phyloP scores from a whole-genome alignment of 768 basidiomycete genomes.

The Pluteus cervinus region DNA sequence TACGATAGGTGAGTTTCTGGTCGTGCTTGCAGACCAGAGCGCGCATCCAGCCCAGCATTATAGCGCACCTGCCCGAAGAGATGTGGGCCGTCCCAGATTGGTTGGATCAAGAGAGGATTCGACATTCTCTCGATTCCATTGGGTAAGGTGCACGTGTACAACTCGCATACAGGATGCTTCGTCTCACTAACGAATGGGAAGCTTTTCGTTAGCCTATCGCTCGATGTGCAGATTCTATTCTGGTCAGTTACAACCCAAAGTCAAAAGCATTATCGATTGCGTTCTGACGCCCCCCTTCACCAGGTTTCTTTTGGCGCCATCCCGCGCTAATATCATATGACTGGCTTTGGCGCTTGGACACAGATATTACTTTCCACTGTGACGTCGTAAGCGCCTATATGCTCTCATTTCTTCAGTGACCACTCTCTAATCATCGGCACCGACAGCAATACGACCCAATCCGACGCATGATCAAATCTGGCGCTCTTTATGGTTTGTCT shows the following conservation, averaged over 20 bases:
- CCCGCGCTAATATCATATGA: conserved; percentile 20
- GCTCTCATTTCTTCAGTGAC: not conserved
- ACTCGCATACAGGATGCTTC: not conserved
- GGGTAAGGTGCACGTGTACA: conserved; percentile 11
- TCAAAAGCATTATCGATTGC: no score
- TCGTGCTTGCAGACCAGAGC: not conserved
- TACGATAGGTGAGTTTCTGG: conserved; percentile 15
- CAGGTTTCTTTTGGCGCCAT: conserved; percentile 24
- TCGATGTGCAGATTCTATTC: conserved; percentile 26
- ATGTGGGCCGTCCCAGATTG: conserved; percentile 19
- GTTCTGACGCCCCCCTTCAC: not conserved
- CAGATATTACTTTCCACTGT: conserved; percentile 26
- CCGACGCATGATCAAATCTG: conserved; percentile 14
- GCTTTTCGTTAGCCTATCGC: conserved; percentile 21
- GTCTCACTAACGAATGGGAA: conserved; percentile 1
- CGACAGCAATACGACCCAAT: conserved; percentile 25
- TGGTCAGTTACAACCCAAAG: no score
- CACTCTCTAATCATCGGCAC: not conserved
- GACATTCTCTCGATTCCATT: conserved; percentile 16
- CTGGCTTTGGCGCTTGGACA: conserved; percentile 24
- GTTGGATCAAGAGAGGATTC: conserved; percentile 15
- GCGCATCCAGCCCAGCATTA: no score
- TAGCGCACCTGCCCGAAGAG: conserved; percentile 15
- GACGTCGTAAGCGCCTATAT: conserved; percentile 17
- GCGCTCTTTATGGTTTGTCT: conserved; percentile 19